These are phyloP conservation scores for Quercus agrifolia DNA, from an alignment of 306 rosid genomes.

Conservation along the genomic window DNA sequence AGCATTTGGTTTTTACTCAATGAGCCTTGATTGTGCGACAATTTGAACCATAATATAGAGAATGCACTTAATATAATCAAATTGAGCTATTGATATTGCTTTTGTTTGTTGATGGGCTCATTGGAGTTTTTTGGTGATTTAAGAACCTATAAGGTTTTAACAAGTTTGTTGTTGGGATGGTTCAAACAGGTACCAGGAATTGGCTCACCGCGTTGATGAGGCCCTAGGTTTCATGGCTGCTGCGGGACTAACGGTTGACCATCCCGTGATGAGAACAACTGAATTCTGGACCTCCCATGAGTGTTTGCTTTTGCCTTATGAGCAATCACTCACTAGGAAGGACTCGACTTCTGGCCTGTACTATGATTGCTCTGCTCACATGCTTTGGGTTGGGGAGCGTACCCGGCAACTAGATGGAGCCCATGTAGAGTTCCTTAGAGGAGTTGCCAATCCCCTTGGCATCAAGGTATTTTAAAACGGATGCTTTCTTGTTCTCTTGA, in stretches of 20 bases:
- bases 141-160: not conserved
- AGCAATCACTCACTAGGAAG: conserved; percentile 62
- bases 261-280: conserved; percentile 61
- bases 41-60: not conserved
- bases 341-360: conserved; percentile 70
- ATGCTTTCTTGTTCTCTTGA: not conserved
- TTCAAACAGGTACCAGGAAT: conserved; percentile 53
- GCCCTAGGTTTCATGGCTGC: conserved; percentile 81
- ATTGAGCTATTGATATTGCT: not conserved
- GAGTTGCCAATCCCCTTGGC: conserved; percentile 73
- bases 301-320: conserved; percentile 71
- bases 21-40: not conserved
- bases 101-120: not conserved
- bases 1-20: not conserved
- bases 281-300: conserved; percentile 90
- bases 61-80: not conserved
- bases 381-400: conserved; percentile 84
- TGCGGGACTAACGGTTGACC: conserved; percentile 67
- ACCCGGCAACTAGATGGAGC: conserved; percentile 81
- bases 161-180: conserved; percentile 14
- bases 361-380: conserved; percentile 82
- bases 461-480: conserved; percentile 42
- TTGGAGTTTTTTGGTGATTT: not conserved
- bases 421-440: conserved; percentile 71
- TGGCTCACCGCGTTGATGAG: conserved; percentile 66